A percentile compares a stretch with the other conserved stretches of the same genome.
Conservation (phyloP, 306 rosid species). For the Gastrolobium villosum region DNA sequence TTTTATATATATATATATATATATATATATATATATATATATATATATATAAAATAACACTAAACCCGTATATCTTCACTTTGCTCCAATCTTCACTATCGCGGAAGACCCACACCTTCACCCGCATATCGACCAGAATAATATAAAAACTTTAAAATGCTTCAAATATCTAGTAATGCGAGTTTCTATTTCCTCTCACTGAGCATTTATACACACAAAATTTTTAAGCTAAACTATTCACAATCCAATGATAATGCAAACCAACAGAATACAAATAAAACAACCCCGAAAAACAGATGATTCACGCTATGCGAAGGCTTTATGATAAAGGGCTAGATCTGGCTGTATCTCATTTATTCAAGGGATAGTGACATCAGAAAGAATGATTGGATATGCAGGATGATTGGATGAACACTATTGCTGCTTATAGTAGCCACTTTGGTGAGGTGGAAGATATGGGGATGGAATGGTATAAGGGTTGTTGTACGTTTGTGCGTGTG, state of each 20-base stretch:
- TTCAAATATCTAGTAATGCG: too few species aligned
- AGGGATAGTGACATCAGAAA: slow-evolving; percentile 40
- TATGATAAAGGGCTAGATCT: slow-evolving; percentile 41
- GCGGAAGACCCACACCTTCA: too few species aligned
- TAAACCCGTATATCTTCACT: too few species aligned
- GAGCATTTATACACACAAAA: slow-evolving; percentile 53
- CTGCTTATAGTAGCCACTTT: slow-evolving; percentile 87
- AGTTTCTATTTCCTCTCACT: slow-evolving; percentile 18
- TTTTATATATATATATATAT: too few species aligned
- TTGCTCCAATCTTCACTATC: too few species aligned
- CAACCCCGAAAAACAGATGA: slow-evolving; percentile 14
- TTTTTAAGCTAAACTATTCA: slow-evolving; percentile 39
- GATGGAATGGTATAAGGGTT: slow-evolving; percentile 82
- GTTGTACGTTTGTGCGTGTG: slow-evolving; percentile 78
- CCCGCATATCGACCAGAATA: neutral
- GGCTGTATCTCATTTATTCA: slow-evolving; percentile 44
- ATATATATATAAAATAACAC: too few species aligned
- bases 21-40: too few species aligned
- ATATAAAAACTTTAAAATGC: neutral
- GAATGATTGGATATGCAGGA: slow-evolving; percentile 33
- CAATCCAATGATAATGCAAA: slow-evolving; percentile 46
- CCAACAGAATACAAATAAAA: slow-evolving; percentile 38
- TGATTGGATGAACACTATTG: slow-evolving; percentile 59
- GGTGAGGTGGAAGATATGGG: slow-evolving; percentile 86
- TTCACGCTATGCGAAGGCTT: slow-evolving; percentile 31